Conservation (phyloP, 805 yeast genomes). For the Spathaspora sp. region DNA sequence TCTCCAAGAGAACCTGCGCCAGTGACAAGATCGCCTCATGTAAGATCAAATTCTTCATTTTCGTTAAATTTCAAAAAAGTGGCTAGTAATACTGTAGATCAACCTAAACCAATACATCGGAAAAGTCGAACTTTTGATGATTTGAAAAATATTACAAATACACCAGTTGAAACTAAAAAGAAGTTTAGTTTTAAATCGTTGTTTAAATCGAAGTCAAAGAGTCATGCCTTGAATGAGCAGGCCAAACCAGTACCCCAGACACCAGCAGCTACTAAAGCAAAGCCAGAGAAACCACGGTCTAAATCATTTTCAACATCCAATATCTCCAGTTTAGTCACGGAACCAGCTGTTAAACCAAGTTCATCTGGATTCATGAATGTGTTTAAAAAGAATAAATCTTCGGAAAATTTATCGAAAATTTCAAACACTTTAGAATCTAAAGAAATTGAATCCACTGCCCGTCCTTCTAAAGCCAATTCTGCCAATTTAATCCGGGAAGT, state of each 20-base stretch:
- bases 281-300: slow-evolving; percentile 14
- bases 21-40: slow-evolving; percentile 13
- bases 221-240: slow-evolving; percentile 18
- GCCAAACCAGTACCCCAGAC: background rate
- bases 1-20: background rate
- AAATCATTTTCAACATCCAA: slow-evolving; percentile 32
- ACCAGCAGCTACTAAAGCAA: background rate
- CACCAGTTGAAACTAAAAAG: slow-evolving; percentile 16
- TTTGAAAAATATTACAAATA: slow-evolving; percentile 6
- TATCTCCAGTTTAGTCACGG: slow-evolving; percentile 10
- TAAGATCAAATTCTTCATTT: slow-evolving; percentile 19
- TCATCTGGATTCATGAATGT: slow-evolving; percentile 12
- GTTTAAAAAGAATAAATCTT: slow-evolving; percentile 19
- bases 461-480: background rate
- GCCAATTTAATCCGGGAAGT: slow-evolving; percentile 28
- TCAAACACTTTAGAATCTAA: background rate
- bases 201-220: slow-evolving; percentile 34
- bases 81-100: background rate
- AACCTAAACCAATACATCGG: background rate
- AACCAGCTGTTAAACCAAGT: background rate
- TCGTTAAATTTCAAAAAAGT: slow-evolving; percentile 9
- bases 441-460: background rate
- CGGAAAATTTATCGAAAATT: slow-evolving; percentile 13
- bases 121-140: slow-evolving; percentile 19
- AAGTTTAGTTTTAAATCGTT: slow-evolving; percentile 37